A percentile compares a stretch with the other conserved stretches of the same genome.
Evolutionary conservation across 1,284 basidiomycete genomes (phyloP).

Genomic region (Ganoderma meredithae): DNA sequence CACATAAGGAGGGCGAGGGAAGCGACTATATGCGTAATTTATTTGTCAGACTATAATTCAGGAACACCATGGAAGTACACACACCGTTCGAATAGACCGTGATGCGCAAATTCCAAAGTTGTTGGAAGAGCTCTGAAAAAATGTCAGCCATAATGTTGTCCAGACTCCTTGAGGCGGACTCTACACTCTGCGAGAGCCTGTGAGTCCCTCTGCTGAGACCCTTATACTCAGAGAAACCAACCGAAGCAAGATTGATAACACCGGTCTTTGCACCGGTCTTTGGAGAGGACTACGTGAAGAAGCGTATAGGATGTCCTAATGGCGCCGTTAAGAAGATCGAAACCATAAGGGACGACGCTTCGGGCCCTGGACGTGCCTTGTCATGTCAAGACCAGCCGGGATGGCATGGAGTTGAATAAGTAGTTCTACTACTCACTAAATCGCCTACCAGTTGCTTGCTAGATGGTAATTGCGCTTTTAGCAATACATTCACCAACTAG

Average conservation of each 20-base stretch:
- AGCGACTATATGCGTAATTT: neutral
- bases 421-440: neutral
- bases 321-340: neutral
- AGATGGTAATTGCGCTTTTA: neutral
- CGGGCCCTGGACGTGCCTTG: neutral
- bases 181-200: neutral
- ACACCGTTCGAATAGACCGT: neutral
- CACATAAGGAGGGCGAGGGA: slow-evolving; percentile 3
- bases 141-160: neutral
- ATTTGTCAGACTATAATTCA: neutral
- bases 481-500: neutral
- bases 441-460: neutral
- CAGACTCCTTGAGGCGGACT: neutral
- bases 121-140: neutral
- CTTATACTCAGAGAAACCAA: neutral
- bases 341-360: neutral
- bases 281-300: neutral
- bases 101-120: neutral
- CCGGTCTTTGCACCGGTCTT: neutral
- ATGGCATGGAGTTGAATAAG: neutral
- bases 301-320: neutral
- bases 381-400: neutral
- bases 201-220: neutral
- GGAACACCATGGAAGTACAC: neutral
- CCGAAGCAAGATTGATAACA: neutral